Conservation (phyloP, 768 basidiomycete genomes). For the Terana coerulea region DNA sequence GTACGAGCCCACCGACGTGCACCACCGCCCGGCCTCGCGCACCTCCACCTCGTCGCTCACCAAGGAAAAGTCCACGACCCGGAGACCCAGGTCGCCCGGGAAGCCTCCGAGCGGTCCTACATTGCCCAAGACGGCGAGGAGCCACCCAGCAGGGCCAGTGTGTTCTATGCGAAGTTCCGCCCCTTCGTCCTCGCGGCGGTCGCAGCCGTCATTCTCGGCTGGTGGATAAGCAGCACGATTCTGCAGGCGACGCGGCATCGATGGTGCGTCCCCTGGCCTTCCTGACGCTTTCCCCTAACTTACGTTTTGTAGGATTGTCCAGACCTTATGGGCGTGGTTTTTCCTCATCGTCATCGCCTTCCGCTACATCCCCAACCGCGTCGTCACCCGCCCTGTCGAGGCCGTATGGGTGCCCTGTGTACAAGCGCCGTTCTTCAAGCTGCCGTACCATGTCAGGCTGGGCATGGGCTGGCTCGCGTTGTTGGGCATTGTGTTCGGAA, state of each 20-base stretch:
- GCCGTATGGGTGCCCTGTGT: constrained; percentile 68
- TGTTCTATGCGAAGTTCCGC: constrained; percentile 18
- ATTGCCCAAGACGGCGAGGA: constrained; percentile 13
- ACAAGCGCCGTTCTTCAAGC: constrained; percentile 61
- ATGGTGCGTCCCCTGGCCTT: constrained; percentile 47
- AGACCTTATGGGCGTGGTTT: constrained; percentile 80
- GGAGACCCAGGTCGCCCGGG: constrained; percentile 17
- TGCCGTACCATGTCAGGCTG: constrained; percentile 52
- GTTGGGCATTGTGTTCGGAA: constrained; percentile 76
- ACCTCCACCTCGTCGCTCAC: neutral
- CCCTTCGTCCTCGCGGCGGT: constrained; percentile 42
- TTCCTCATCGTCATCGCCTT: constrained; percentile 79
- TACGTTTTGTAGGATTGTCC: constrained; percentile 56
- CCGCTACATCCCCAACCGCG: constrained; percentile 74
- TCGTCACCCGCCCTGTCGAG: constrained; percentile 66
- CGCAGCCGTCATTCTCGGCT: constrained; percentile 66
- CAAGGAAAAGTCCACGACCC: constrained; percentile 25
- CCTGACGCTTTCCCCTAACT: neutral
- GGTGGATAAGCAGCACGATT: constrained; percentile 81
- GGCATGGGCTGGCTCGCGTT: constrained; percentile 74
- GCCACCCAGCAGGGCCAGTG: neutral
- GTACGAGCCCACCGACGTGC: neutral
- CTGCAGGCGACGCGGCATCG: constrained; percentile 66
- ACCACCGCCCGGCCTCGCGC: neutral
- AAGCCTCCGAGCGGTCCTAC: constrained; percentile 17